Conservation (phyloP, 129 eudicot species). For the Dittrichia graveolens region DNA sequence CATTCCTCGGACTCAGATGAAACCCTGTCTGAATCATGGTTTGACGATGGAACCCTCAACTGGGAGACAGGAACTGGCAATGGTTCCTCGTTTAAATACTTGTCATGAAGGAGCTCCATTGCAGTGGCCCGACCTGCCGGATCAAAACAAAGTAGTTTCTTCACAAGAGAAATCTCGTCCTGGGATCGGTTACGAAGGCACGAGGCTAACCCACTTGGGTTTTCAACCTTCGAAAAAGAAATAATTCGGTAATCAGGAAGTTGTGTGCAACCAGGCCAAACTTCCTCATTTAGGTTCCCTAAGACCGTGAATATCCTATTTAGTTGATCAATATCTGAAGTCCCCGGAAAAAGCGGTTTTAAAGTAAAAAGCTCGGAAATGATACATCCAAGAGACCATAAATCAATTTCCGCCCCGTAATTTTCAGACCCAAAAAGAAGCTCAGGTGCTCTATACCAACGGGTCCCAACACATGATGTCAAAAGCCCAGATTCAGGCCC, state of each 20-base stretch:
- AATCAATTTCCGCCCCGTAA: conserved; percentile 81
- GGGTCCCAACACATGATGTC: conserved; percentile 95
- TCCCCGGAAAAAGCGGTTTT: conserved; percentile 82
- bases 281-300: conserved; percentile 76
- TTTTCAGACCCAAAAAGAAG: conserved; percentile 88
- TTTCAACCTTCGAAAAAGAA: conserved; percentile 65
- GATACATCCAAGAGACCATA: conserved; percentile 94
- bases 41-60: conserved; percentile 59
- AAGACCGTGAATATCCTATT: conserved; percentile 64
- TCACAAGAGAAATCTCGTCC: conserved; percentile 65
- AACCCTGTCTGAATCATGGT: conserved; percentile 47
- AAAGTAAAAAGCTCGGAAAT: conserved; percentile 87
- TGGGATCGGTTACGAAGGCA: conserved; percentile 61
- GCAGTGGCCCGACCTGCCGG: conserved; percentile 89
- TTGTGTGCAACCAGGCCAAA: conserved; percentile 69
- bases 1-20: conserved; percentile 53
- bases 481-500: conserved; percentile 51
- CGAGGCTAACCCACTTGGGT: conserved; percentile 75
- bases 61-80: conserved; percentile 62
- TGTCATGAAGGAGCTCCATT: conserved; percentile 88
- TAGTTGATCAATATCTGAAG: conserved; percentile 90
- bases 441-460: conserved; percentile 97
- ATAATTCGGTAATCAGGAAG: conserved; percentile 79
- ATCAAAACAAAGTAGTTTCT: conserved; percentile 67
- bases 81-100: conserved; percentile 86